Conservation (phyloP, 73 alveolate genomes). For the Tetrahymena malaccensis region DNA sequence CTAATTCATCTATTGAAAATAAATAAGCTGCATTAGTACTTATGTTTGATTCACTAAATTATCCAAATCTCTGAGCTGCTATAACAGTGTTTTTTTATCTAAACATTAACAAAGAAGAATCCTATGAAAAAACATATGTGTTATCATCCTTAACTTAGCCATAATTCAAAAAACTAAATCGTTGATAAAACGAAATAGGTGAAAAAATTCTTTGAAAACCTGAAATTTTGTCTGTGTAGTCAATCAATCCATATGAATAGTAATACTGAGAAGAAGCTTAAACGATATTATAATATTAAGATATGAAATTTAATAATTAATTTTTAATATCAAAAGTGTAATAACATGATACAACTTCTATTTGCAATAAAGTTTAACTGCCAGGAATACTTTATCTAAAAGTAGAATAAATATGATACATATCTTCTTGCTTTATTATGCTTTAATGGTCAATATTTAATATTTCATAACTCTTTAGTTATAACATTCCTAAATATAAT, state of each 20-base stretch:
- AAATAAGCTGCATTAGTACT: neutral
- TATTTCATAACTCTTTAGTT: neutral
- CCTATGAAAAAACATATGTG: neutral
- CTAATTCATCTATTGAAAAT: neutral
- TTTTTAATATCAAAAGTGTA: neutral
- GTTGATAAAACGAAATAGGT: neutral
- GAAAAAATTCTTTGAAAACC: neutral
- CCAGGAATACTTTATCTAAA: neutral
- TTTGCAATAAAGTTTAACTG: neutral
- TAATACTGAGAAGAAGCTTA: neutral
- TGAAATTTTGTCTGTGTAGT: neutral
- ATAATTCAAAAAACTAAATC: too few relatives aligned
- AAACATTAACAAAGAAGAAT: neutral
- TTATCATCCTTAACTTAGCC: neutral
- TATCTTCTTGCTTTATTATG: too few relatives aligned
- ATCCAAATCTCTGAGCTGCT: neutral
- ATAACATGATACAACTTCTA: too few relatives aligned
- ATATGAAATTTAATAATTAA: too few relatives aligned
- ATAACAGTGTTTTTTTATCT: too few relatives aligned
- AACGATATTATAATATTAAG: neutral
- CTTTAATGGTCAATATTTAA: neutral
- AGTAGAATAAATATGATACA: neutral
- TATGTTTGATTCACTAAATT: neutral
- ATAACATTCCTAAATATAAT: neutral
- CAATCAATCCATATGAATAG: neutral